Evolutionary conservation across 805 yeast species (phyloP).

Genomic region (Candida endomychidarum): DNA sequence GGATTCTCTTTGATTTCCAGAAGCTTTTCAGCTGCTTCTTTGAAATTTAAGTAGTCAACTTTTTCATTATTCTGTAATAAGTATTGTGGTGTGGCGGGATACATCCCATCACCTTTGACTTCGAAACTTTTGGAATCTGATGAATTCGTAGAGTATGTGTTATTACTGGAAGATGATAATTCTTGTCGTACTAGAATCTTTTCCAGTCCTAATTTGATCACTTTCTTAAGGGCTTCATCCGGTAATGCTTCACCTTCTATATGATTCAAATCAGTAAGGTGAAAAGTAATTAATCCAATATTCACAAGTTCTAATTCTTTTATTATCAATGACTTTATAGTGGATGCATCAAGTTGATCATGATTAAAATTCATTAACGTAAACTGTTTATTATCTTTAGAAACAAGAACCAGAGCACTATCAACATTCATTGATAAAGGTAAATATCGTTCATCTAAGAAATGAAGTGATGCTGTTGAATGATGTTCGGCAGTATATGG

Average conservation of each 20-base stretch:
- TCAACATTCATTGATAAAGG: slow-evolving; percentile 18
- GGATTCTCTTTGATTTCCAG: slow-evolving; percentile 17
- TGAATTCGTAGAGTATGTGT: slow-evolving; percentile 47
- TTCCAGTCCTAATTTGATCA: slow-evolving; percentile 29
- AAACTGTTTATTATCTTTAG: slow-evolving; percentile 62
- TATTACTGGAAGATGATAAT: slow-evolving; percentile 31
- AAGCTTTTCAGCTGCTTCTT: slow-evolving; percentile 32
- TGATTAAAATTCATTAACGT: slow-evolving; percentile 39
- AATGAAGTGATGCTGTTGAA: slow-evolving; percentile 4
- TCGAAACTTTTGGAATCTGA: slow-evolving; percentile 58
- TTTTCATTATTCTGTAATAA: slow-evolving; percentile 43
- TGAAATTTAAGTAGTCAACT: slow-evolving; percentile 58
- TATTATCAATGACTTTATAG: slow-evolving; percentile 42
- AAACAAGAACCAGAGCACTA: slow-evolving; percentile 47
- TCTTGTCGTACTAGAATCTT: slow-evolving; percentile 38
- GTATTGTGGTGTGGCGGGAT: slow-evolving; percentile 72
- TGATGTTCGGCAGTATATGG: slow-evolving; percentile 1
- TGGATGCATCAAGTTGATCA: slow-evolving; percentile 24
- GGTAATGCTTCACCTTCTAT: slow-evolving; percentile 57
- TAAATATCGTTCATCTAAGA: slow-evolving; percentile 25
- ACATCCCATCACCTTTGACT: slow-evolving; percentile 41
- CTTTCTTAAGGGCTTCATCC: slow-evolving; percentile 37
- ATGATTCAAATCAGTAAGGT: slow-evolving; percentile 68
- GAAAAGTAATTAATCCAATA: slow-evolving; percentile 40
- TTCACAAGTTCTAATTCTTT: slow-evolving; percentile 36